Evolutionary conservation across 352 stramenopile genomes (phyloP).

Genomic region (Phytophthora megakarya): DNA sequence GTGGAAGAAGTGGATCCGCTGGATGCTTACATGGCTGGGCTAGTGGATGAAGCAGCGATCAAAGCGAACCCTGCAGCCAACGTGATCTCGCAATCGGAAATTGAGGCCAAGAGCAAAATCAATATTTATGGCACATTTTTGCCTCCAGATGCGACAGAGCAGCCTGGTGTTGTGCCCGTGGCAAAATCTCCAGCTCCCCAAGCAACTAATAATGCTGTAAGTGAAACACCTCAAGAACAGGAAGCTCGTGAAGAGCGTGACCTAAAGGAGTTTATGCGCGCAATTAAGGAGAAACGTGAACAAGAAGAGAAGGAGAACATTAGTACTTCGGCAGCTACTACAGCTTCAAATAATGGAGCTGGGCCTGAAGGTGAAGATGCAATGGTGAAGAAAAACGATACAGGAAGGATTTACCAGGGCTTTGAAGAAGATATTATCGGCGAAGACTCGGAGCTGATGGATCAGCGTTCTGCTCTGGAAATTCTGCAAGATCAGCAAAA

Average conservation of each 20-base stretch:
- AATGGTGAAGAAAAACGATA: constrained; percentile 61
- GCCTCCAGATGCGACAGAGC: constrained; percentile 40
- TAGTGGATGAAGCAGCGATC: constrained; percentile 79
- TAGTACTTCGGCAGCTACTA: neutral
- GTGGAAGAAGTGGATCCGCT: constrained; percentile 83
- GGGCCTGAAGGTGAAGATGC: constrained; percentile 14
- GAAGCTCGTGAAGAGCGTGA: constrained; percentile 84
- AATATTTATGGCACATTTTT: constrained; percentile 90
- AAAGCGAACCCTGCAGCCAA: constrained; percentile 74
- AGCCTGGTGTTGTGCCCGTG: constrained; percentile 1
- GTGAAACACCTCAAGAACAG: constrained; percentile 64
- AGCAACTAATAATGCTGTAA: constrained; percentile 1
- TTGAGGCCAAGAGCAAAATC: constrained; percentile 74
- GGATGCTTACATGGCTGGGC: constrained; percentile 87
- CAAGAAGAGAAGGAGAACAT: constrained; percentile 48
- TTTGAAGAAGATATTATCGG: constrained; percentile 86
- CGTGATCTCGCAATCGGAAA: constrained; percentile 86
- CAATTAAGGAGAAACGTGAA: constrained; percentile 75
- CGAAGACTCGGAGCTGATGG: constrained; percentile 76
- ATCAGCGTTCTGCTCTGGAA: constrained; percentile 86
- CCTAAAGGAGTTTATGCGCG: constrained; percentile 85
- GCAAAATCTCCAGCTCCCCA: constrained; percentile 2
- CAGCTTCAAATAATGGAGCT: neutral
- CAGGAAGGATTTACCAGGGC: constrained; percentile 82
- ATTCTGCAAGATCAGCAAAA: constrained; percentile 92